Evolutionary conservation across 1,284 basidiomycete species (phyloP), one percentile per base, ranked within the genome.

Genomic region (Mixia osmundae): DNA sequence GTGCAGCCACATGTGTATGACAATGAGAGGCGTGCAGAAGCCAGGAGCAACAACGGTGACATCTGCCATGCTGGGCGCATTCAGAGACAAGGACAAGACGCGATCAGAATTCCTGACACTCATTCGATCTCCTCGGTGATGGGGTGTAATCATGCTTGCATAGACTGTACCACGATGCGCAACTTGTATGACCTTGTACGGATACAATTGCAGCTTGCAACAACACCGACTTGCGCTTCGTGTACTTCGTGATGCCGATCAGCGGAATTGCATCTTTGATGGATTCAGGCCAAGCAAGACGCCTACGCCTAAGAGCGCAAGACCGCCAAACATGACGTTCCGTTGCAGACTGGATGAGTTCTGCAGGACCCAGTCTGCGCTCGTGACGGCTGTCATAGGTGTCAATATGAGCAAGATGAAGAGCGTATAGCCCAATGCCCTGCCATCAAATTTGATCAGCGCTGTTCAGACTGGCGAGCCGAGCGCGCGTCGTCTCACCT

Each of bases 21-120:
- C 87, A 2, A 97, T 97, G 87, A 74, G 91, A 41, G 91, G 91
- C 27, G 91, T 99, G 1, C 91, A 99, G 59, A 99, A 99, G 59
- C 89, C 89, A 2, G 89, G 91, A 20, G 69, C 89, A 5, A 71
- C 76, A 15, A 97, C 91, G 0, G 78, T 91, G 23, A 97, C 91
- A 1, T 87, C 79, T n/a, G 94, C 87, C 49, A 99, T 99, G 91
- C 64, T 95, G 37, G 91, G 91, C 9, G 91, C 82, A 52, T 99
- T 99, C 68, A 69, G 91, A 38, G 76, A 79, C 10, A 77, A 85
- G 48, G 83, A 91, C 57, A 97, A 97, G 63, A 97, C 91, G 18
- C 69, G 91, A 26, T 89, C 94, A 58, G 91, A 97, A 46, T 62
- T 63, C 39, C 44, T 60, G 33, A 46, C 40, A 11, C 41, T 59